Conservation (phyloP, 139 green algal genomes). For the Pleodorina starrii region DNA sequence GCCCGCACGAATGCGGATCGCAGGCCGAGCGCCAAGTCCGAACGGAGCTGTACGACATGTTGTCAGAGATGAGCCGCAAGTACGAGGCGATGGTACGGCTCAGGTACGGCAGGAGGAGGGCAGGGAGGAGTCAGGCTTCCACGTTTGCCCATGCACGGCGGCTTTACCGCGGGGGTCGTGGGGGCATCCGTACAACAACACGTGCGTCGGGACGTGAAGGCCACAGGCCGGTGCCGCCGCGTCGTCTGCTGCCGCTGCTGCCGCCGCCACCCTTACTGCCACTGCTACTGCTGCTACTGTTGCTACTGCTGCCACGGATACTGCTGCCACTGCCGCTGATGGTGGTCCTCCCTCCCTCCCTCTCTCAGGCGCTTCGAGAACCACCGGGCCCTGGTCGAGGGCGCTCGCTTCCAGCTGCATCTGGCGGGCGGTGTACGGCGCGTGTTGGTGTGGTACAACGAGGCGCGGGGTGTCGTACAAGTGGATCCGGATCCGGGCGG, state of each 20-base stretch:
- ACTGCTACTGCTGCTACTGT: neutral
- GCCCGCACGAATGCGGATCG: no score
- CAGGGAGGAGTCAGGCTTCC: no score
- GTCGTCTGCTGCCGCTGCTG: no score
- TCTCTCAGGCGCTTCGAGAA: slow-evolving; percentile 34
- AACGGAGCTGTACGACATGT: neutral
- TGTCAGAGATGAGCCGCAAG: slow-evolving; percentile 9
- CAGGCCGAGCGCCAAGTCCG: neutral
- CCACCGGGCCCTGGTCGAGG: slow-evolving; percentile 53
- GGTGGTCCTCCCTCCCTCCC: neutral
- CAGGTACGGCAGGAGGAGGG: neutral
- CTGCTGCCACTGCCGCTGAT: neutral
- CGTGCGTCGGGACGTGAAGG: no score
- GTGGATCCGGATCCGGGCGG: slow-evolving; percentile 18
- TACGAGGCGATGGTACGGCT: slow-evolving; percentile 41
- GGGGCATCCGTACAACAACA: no score
- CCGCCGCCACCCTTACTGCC: no score
- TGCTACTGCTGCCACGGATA: neutral
- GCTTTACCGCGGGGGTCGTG: no score
- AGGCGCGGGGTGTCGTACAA: neutral
- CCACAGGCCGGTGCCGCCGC: no score
- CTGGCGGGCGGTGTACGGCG: slow-evolving; percentile 1
- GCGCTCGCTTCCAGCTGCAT: slow-evolving; percentile 53
- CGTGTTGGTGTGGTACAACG: slow-evolving; percentile 37
- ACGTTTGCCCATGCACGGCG: no score